A percentile compares a stretch with the other conserved stretches of the same genome.
Conservation (phyloP, 2,329 filamentous ascomycete genomes). For the Botrytis paeoniae region DNA sequence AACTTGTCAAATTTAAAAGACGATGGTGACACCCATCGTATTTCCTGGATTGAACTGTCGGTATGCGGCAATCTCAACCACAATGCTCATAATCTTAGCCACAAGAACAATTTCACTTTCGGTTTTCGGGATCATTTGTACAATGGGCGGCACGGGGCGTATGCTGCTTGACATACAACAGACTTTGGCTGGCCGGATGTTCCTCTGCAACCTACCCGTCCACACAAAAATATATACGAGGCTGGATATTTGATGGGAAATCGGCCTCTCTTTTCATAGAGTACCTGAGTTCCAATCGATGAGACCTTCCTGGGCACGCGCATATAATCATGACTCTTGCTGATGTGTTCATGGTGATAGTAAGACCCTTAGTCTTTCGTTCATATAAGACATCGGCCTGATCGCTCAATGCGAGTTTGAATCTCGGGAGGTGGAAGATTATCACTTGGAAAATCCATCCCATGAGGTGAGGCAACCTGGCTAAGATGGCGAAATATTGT, state of each 20-base stretch:
- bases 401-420: slow-evolving; percentile 12
- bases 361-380: slow-evolving; percentile 12
- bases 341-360: slow-evolving; percentile 16
- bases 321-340: slow-evolving; percentile 12
- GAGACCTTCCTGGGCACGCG: slow-evolving; percentile 15
- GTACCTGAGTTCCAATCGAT: slow-evolving; percentile 8
- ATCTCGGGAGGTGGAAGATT: slow-evolving; percentile 13
- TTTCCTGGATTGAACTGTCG: background rate
- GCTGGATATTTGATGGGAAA: background rate
- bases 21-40: background rate
- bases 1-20: background rate
- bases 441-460: slow-evolving; percentile 12
- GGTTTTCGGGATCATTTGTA: slow-evolving; percentile 16
- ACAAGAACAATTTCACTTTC: slow-evolving; percentile 10
- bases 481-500: slow-evolving; percentile 12
- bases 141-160: slow-evolving; percentile 14
- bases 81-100: background rate
- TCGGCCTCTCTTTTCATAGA: background rate
- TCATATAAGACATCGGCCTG: slow-evolving; percentile 14
- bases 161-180: slow-evolving; percentile 14
- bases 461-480: slow-evolving; percentile 9
- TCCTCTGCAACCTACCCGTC: slow-evolving; percentile 10
- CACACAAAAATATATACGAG: slow-evolving; percentile 10
- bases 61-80: slow-evolving; percentile 8
- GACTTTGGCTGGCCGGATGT: slow-evolving; percentile 18